A percentile compares a stretch with the other conserved stretches of the same genome.
phyloP scores from a whole-genome alignment of 768 basidiomycete genomes.

The Russula compacta region DNA sequence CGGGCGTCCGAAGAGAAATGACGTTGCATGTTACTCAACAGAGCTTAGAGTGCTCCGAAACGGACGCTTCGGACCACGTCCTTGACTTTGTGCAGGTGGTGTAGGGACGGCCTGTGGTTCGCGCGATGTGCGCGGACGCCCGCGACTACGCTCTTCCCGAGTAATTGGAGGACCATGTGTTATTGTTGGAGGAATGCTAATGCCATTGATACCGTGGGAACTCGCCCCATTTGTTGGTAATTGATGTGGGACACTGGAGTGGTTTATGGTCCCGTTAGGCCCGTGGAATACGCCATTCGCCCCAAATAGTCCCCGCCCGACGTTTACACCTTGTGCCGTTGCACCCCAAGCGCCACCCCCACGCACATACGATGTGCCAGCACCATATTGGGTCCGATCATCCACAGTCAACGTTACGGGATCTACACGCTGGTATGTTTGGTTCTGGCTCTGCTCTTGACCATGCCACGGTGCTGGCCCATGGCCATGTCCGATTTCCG shows the following conservation, averaged over 20 bases:
- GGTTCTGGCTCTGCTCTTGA: conserved; percentile 9
- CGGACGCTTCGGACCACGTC: conserved; percentile 54
- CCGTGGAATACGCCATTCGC: neutral
- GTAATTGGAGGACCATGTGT: conserved; percentile 3
- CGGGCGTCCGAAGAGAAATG: conserved; percentile 55
- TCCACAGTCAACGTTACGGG: neutral
- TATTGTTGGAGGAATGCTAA: neutral
- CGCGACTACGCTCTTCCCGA: conserved; percentile 16
- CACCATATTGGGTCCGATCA: conserved; percentile 2
- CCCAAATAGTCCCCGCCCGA: neutral
- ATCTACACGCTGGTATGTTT: neutral
- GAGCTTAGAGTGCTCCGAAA: conserved; percentile 58
- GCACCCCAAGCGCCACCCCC: neutral
- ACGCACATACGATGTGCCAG: neutral
- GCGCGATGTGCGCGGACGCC: conserved; percentile 8
- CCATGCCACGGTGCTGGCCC: conserved; percentile 28
- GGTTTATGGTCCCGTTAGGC: neutral
- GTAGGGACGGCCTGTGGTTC: neutral
- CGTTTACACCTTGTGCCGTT: neutral
- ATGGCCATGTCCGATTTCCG: conserved; percentile 69
- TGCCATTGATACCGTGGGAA: neutral
- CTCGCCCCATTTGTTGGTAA: neutral
- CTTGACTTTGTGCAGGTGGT: conserved; percentile 34
- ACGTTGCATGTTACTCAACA: conserved; percentile 61
- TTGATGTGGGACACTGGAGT: neutral